These are phyloP conservation scores for Helicocarpus griseus DNA, from an alignment of 2,329 filamentous ascomycete genomes.

Conservation along the genomic window DNA sequence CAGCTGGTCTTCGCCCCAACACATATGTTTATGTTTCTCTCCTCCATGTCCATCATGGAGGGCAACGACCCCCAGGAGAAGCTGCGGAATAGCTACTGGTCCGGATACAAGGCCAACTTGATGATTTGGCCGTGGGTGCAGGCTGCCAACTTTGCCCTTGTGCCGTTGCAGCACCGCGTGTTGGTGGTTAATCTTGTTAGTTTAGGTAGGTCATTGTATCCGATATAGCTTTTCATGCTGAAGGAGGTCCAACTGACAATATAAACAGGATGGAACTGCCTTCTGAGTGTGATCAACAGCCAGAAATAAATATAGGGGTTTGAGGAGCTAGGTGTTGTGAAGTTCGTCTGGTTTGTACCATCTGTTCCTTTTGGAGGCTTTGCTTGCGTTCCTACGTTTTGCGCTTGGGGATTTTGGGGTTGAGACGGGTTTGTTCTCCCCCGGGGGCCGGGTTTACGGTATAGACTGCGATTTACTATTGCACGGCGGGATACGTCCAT, in stretches of 20 bases:
- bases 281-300: slow-evolving; percentile 48
- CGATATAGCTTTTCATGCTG: too few relatives aligned
- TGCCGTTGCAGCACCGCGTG: slow-evolving; percentile 74
- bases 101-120: slow-evolving; percentile 73
- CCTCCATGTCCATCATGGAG: slow-evolving; percentile 75
- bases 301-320: slow-evolving; percentile 19
- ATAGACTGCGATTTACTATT: too few relatives aligned
- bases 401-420: neutral
- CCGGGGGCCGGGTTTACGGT: too few relatives aligned
- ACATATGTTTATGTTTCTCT: slow-evolving; percentile 72
- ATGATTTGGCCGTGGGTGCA: slow-evolving; percentile 82
- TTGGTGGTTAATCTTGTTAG: slow-evolving; percentile 78
- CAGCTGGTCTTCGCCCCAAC: slow-evolving; percentile 76
- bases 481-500: too few relatives aligned
- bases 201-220: slow-evolving; percentile 42
- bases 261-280: slow-evolving; percentile 47
- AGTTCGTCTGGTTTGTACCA: neutral
- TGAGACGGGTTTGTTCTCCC: neutral
- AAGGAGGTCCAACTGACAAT: too few relatives aligned
- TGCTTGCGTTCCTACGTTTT: too few relatives aligned
- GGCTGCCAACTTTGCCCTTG: slow-evolving; percentile 74
- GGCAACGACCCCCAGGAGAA: slow-evolving; percentile 58
- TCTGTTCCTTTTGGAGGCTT: too few relatives aligned
- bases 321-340: neutral
- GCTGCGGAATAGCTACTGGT: slow-evolving; percentile 58